A percentile compares a stretch with the other conserved stretches of the same genome.
These are phyloP conservation scores for Syncephalastrum monosporum DNA, from an alignment of 371 early-diverging fungal species.

Conservation along the genomic window DNA sequence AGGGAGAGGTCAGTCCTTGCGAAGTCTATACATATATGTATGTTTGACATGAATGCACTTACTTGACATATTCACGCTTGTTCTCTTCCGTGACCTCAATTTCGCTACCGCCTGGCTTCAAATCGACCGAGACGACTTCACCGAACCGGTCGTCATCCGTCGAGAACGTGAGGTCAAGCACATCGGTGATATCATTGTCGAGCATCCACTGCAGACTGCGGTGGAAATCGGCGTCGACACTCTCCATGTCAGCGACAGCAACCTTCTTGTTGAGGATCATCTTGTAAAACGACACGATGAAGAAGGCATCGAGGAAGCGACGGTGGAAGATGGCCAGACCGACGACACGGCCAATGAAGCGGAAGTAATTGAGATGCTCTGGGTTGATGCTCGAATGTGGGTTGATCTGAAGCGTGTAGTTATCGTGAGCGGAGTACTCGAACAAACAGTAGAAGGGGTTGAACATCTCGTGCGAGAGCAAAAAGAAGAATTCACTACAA, in stretches of 20 bases:
- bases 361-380: conserved; percentile 98
- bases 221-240: conserved; percentile 93
- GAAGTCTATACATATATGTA: too few species aligned
- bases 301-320: conserved; percentile 95
- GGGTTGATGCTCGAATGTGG: conserved; percentile 96
- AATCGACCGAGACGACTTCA: conserved; percentile 84
- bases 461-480: conserved; percentile 97
- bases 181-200: conserved; percentile 88
- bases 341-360: conserved; percentile 96
- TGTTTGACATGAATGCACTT: conserved; percentile 13
- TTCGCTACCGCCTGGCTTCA: conserved; percentile 88
- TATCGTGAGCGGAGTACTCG: conserved; percentile 96
- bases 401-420: conserved; percentile 95
- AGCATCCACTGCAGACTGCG: conserved; percentile 93
- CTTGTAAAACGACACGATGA: conserved; percentile 95
- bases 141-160: conserved; percentile 95
- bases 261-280: conserved; percentile 90
- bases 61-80: conserved; percentile 94
- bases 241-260: conserved; percentile 90
- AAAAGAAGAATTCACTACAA: conserved; percentile 91
- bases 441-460: conserved; percentile 98
- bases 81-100: conserved; percentile 96
- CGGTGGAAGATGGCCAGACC: conserved; percentile 97
- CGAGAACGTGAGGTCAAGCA: conserved; percentile 88
- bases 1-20: too few species aligned